Conservation (phyloP, 805 yeast species). For the Candida glaebosa region DNA sequence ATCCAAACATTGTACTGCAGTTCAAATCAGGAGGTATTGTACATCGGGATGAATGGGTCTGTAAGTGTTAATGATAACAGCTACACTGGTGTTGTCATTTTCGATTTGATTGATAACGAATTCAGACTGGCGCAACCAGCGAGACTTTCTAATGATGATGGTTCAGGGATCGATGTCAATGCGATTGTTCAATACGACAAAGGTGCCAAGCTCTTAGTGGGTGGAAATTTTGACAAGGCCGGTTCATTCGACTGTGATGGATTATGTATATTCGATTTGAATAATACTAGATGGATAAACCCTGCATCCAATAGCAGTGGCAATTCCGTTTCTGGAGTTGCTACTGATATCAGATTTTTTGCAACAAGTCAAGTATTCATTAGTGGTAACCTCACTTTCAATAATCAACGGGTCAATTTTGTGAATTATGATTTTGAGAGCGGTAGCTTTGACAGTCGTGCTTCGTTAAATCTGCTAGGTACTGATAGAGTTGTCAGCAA, state of each 20-base stretch:
- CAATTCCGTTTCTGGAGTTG: conserved; percentile 43
- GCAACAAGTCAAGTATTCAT: conserved; percentile 35
- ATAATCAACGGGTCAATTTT: conserved; percentile 36
- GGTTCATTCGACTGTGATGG: conserved; percentile 56
- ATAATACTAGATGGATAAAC: conserved; percentile 50
- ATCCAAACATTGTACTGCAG: conserved; percentile 36
- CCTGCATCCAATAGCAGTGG: conserved; percentile 23
- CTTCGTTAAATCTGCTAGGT: conserved; percentile 19
- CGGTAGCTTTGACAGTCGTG: conserved; percentile 20
- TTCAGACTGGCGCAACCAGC: conserved; percentile 50
- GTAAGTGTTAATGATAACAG: conserved; percentile 17
- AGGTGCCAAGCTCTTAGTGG: conserved; percentile 52
- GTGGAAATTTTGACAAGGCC: conserved; percentile 65
- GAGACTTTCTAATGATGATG: conserved; percentile 35
- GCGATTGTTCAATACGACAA: conserved; percentile 32
- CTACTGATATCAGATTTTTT: conserved; percentile 51
- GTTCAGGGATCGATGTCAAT: conserved; percentile 35
- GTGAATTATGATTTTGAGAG: conserved; percentile 52
- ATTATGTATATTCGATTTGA: conserved; percentile 63
- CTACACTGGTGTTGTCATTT: conserved; percentile 48
- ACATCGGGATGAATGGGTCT: conserved; percentile 46
- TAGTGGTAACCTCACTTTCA: conserved; percentile 51
- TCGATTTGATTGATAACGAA: conserved; percentile 42
- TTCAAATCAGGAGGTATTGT: conserved; percentile 28
- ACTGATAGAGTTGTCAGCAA: conserved; percentile 24